Evolutionary conservation across 2,329 filamentous ascomycete species (phyloP), one percentile per base, ranked within the genome.

Genomic region (Colletotrichum incanum): DNA sequence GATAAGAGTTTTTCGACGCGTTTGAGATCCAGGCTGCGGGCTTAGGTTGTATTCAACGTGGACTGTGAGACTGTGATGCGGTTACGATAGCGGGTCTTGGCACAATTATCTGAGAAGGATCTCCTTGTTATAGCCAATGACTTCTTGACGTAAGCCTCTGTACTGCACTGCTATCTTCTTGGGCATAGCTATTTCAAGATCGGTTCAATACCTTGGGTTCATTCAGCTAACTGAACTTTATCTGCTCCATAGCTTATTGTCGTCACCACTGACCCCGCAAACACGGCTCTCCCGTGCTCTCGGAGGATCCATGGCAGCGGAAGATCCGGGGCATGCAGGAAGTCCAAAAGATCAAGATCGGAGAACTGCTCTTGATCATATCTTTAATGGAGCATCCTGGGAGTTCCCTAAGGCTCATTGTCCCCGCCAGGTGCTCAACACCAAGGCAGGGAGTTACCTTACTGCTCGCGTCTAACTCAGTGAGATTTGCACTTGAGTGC

Each of bases 341-440:
- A 31, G 50, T 20, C 7, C 1, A 14, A 11, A 2, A 7, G 18
- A 12, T 34, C 8, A n/a, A 3, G 9, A 18, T 6, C 9, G 2
- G 28, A 2, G 20, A n/a, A 9, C 5, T 18, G 5, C 9, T 54
- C 4, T 5, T 14, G 5, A 11, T 12, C 2, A 7, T 20, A 7
- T 2, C 16, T 20, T 20, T 16, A 9, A 34, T 34, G 16, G 14
- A 11, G 5, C 20, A 2, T 1, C 16, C 2, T 2, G 16, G 9
- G 9, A 4, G 12, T n/a, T 20, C 2, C 11, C 7, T 52, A 2
- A 43, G 47, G 5, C 12, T 11, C 5, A 0, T 26, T 23, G 2
- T 0, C 8, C 3, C 5, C 23, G 12, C 23, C 0, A 5, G 5
- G n/a, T 14, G 4, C 47, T 16, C 4, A 50, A 26, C 4, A 9